These are phyloP conservation scores for Blastobotrys proliferans DNA, from an alignment of 1,139 yeast genomes.

Conservation along the genomic window DNA sequence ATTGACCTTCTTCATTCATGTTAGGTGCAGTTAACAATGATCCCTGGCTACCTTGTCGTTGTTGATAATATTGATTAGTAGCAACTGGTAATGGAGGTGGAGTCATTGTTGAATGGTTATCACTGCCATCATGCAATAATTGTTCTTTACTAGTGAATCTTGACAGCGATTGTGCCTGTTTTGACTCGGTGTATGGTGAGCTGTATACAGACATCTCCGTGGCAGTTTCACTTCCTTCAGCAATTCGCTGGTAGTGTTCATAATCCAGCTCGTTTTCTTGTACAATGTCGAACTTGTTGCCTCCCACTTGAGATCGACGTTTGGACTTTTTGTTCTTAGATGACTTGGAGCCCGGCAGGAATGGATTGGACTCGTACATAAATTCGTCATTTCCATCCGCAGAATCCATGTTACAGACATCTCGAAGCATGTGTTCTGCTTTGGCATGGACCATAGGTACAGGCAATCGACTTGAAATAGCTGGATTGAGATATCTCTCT, in stretches of 20 bases:
- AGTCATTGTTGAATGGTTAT: no score
- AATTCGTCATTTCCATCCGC: conserved; percentile 16
- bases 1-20: no score
- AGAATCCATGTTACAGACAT: conserved; percentile 19
- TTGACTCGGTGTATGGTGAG: not conserved
- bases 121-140: no score
- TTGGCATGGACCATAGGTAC: conserved; percentile 36
- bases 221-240: conserved; percentile 2
- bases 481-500: conserved; percentile 33
- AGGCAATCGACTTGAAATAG: conserved; percentile 28
- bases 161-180: not conserved
- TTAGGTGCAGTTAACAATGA: no score
- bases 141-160: not conserved
- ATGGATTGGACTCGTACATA: conserved; percentile 16
- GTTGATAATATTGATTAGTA: no score
- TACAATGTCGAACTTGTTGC: conserved; percentile 29
- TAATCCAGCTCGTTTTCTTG: conserved; percentile 30
- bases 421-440: conserved; percentile 27
- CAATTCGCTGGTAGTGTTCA: conserved; percentile 21
- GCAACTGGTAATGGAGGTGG: no score
- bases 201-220: not conserved
- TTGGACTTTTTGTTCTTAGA: conserved; percentile 3
- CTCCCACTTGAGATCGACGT: conserved; percentile 14
- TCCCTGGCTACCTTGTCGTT: no score
- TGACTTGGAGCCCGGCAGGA: conserved; percentile 14